Base-by-base conservation (phyloP, 23 red algal species). In the Chondrus crispus region DNA sequence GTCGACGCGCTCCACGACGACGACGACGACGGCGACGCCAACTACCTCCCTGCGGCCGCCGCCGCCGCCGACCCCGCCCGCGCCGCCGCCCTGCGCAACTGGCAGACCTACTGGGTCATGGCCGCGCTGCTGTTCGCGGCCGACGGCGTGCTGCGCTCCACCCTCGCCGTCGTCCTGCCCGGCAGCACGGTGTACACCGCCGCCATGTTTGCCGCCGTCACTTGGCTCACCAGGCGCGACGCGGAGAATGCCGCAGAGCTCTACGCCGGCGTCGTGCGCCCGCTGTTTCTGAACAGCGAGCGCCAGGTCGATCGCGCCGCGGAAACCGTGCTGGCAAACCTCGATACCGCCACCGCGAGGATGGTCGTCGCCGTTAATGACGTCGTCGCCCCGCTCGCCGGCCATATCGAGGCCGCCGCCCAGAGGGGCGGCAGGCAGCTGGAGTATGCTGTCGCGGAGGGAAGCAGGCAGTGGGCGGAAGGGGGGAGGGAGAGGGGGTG, bases 101-200 rank as follows among this genome's bases (percentile, higher is more conserved):
- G 85, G 85, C 85, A 89, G 44, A 37, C 26, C 0, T 89, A 89
- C 69, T 89, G 85, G 85, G 47, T 89, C 11, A 41, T 89, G 26
- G 51, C 68, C 47, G 68, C 85, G 1, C 49, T 89, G 38, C 53
- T 89, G 11, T 79, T 89, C 51, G 68, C 85, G 5, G 19, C 60
- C 5, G 69, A 89, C 53, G 44, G 38, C 20, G 51, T 89, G 22
- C 13, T 89, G 6, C 32, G 45, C 11, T 69, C 57, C 18, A 37
- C 36, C 18, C 33, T 89, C 10, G 37, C 69, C 26, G 29, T 39
- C 20, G 9, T 62, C 3, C 36, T 73, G 28, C 48, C 54, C 33
- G 26, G 32, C 72, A 89, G 40, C 41, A 85, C 60, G 18, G 24
- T 89, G 32, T 73, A 89, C 44, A 42, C 50, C 28, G 68, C 85